These are phyloP conservation scores for Tolypocladium guangdongense DNA, from an alignment of 2,329 filamentous ascomycete genomes.

Conservation along the genomic window DNA sequence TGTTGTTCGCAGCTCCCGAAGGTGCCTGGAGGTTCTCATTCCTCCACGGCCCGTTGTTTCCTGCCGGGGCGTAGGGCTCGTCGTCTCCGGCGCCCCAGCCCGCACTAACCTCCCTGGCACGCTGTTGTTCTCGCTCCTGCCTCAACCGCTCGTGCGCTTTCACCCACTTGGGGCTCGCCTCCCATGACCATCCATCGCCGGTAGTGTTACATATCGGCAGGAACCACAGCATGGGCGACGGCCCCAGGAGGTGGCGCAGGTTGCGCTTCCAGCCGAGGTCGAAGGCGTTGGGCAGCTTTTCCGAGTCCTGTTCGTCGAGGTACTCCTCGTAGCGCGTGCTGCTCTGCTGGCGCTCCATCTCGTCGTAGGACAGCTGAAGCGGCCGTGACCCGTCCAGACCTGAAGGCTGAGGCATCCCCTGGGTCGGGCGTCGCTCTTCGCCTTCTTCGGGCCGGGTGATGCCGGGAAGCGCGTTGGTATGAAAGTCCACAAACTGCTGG, in stretches of 20 bases:
- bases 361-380: conserved; percentile 39
- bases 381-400: conserved; percentile 22
- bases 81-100: conserved; percentile 47
- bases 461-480: conserved; percentile 71
- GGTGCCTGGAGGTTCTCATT: background rate
- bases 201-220: conserved; percentile 76
- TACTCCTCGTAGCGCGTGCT: conserved; percentile 56
- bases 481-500: conserved; percentile 69
- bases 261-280: conserved; percentile 79
- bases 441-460: conserved; percentile 75
- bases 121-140: conserved; percentile 46
- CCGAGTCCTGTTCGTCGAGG: conserved; percentile 79
- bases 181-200: conserved; percentile 92
- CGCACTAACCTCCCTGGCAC: conserved; percentile 51
- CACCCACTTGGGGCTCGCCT: conserved; percentile 69
- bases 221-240: conserved; percentile 60
- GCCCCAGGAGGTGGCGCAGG: conserved; percentile 70
- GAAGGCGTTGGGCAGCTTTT: conserved; percentile 85
- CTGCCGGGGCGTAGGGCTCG: background rate
- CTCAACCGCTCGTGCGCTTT: conserved; percentile 56
- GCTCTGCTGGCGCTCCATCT: conserved; percentile 44
- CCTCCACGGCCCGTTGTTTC: background rate
- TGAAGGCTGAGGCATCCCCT: conserved; percentile 4
- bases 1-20: conserved; percentile 5
- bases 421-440: conserved; percentile 39